Evolutionary conservation across 352 stramenopile species (phyloP), one percentile per base, ranked within the genome.

Genomic region (Pythium dissotocum): DNA sequence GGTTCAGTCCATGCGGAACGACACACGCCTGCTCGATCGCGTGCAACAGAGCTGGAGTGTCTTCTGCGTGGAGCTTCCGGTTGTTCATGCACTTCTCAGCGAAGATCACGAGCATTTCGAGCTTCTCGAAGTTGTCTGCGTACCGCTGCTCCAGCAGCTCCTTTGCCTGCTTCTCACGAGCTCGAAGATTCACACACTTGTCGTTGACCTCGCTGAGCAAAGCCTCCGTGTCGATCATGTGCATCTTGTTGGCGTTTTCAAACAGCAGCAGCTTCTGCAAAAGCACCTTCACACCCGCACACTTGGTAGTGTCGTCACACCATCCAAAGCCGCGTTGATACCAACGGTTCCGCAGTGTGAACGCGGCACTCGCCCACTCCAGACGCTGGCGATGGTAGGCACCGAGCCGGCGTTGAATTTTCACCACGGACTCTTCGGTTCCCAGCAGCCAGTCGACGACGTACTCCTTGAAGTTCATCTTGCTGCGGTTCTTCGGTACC

Each of bases 41-140:
- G 35, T 92, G 78, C 16, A 92, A 67, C 56, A 92, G 57, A 9
- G 82, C 76, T 1, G 84, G 84, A 0, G 79, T 90, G 26, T 87
- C 75, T 60, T 92, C 84, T 1, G 77, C 78, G 54, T 92, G 84
- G n/a, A 92, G 66, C 58, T 87, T 89, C n/a, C 84, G 80, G 61
- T 92, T 86, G 72, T 90, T 89, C 52, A 85, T 79, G 59, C 82
- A 90, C 32, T 77, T 77, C 40, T 90, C 82, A 0, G 84, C 84
- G 51, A 82, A 71, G 0, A 38, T 67, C 13, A 90, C 82, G 10
- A 92, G 73, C 24, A 73, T 73, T 57, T 88, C 76, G 7, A 92
- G 79, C 40, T 77, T 70, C 48, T 75, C 67, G 6, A 77, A 36
- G 61, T 88, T 90, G 9, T 58, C 46, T 6, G 71, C 57, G 64